Conservation (phyloP, 2,329 filamentous ascomycete genomes). For the Penicillium brevicompactum region DNA sequence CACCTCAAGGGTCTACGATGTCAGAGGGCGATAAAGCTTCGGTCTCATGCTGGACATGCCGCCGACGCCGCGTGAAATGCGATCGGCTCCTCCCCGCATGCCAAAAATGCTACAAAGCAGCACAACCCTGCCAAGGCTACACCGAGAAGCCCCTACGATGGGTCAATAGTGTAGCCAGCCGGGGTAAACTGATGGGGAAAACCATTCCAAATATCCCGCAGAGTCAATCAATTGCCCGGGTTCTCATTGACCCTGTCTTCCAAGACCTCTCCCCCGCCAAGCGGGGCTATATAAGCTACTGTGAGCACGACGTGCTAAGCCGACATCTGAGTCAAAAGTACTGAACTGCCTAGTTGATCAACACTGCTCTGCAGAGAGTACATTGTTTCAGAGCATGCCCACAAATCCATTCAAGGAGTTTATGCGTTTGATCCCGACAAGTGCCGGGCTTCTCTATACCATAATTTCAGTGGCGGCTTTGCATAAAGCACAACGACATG, state of each 20-base stretch:
- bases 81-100: conserved; percentile 14
- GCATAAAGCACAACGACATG: conserved; percentile 8
- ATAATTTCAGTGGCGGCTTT: conserved; percentile 16
- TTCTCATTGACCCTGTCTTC: conserved; percentile 4
- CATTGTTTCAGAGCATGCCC: conserved; percentile 5
- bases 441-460: conserved; percentile 11
- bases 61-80: conserved; percentile 17
- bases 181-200: conserved; percentile 15
- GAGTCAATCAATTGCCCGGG: not conserved
- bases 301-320: not conserved
- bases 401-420: conserved; percentile 16
- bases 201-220: not conserved
- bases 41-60: conserved; percentile 16
- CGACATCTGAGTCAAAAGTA: not conserved
- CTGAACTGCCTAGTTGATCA: conserved; percentile 10
- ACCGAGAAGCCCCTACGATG: conserved; percentile 12
- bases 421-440: conserved; percentile 16
- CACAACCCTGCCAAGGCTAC: conserved; percentile 14
- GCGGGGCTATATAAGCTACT: conserved; percentile 10
- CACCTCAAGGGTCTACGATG: not conserved
- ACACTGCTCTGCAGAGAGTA: conserved; percentile 14
- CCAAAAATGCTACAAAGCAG: conserved; percentile 5
- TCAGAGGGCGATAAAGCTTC: conserved; percentile 4
- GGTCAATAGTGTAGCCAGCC: conserved; percentile 16
- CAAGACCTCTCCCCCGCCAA: conserved; percentile 8